Evolutionary conservation across 2,329 filamentous ascomycete species (phyloP).

Genomic region (Cladorrhinum sp.): DNA sequence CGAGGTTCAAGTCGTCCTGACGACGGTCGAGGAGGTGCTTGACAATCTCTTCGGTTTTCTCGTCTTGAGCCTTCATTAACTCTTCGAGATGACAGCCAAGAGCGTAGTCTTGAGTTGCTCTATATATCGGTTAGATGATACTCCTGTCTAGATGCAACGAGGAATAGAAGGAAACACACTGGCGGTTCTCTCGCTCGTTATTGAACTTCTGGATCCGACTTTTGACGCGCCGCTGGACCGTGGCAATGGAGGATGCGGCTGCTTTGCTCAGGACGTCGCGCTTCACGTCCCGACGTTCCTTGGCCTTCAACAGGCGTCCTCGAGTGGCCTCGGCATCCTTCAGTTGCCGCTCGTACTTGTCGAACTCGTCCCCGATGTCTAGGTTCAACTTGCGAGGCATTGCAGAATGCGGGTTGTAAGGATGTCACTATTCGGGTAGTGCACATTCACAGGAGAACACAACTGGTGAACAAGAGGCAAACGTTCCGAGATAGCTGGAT

Average conservation of each 20-base stretch:
- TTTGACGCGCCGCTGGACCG: slow-evolving; percentile 19
- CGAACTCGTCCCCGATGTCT: neutral
- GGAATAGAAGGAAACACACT: neutral
- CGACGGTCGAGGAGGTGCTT: slow-evolving; percentile 21
- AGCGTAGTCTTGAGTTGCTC: too few species aligned
- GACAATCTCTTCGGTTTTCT: slow-evolving; percentile 15
- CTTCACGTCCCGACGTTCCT: slow-evolving; percentile 22
- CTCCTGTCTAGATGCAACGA: neutral
- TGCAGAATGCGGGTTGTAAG: neutral
- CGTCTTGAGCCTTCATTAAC: slow-evolving; percentile 13
- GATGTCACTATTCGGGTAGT: neutral
- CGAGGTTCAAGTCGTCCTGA: slow-evolving; percentile 21
- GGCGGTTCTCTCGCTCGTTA: neutral
- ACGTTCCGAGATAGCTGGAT: too few species aligned
- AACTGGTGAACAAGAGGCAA: too few species aligned
- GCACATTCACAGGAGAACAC: neutral
- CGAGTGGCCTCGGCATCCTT: slow-evolving; percentile 22
- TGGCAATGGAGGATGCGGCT: slow-evolving; percentile 14
- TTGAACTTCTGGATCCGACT: slow-evolving; percentile 2
- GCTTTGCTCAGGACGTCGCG: slow-evolving; percentile 18
- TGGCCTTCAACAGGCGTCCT: slow-evolving; percentile 21
- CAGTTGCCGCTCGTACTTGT: slow-evolving; percentile 17
- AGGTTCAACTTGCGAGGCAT: neutral
- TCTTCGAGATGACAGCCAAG: neutral
- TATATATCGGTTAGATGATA: too few species aligned